Evolutionary conservation across 2,329 filamentous ascomycete genomes (phyloP).

Genomic region (Fusarium brachygibbosum): DNA sequence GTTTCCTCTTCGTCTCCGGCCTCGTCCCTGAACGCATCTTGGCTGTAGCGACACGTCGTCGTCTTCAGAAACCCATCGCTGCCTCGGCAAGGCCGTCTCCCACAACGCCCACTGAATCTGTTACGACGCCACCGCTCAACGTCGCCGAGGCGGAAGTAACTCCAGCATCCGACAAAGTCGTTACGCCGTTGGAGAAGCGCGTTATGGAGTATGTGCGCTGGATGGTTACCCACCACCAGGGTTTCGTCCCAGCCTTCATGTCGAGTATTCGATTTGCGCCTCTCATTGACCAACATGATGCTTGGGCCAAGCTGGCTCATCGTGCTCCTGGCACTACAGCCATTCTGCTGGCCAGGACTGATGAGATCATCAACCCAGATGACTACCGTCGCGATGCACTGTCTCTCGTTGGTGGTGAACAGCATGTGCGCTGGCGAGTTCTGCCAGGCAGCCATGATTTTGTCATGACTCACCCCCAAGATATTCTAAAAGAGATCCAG

Average conservation of each 20-base stretch:
- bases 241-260: conserved; percentile 73
- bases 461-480: conserved; percentile 67
- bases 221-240: conserved; percentile 68
- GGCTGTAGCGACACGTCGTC: conserved; percentile 60
- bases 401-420: conserved; percentile 64
- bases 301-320: conserved; percentile 62
- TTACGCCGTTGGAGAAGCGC: conserved; percentile 59
- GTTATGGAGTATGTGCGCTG: conserved; percentile 68
- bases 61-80: conserved; percentile 66
- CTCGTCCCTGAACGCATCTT: conserved; percentile 67
- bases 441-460: conserved; percentile 72
- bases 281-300: conserved; percentile 65
- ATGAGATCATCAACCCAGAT: conserved; percentile 66
- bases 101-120: conserved; percentile 46
- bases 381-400: conserved; percentile 65
- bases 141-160: conserved; percentile 60
- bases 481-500: conserved; percentile 62
- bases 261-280: conserved; percentile 68
- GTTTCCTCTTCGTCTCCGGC: conserved; percentile 68
- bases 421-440: conserved; percentile 64
- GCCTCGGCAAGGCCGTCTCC: conserved; percentile 45
- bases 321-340: conserved; percentile 61
- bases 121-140: conserved; percentile 48
- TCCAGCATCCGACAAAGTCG: conserved; percentile 44
- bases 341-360: conserved; percentile 64